Conservation (phyloP, 805 yeast species). For the Naumovozyma baii region DNA sequence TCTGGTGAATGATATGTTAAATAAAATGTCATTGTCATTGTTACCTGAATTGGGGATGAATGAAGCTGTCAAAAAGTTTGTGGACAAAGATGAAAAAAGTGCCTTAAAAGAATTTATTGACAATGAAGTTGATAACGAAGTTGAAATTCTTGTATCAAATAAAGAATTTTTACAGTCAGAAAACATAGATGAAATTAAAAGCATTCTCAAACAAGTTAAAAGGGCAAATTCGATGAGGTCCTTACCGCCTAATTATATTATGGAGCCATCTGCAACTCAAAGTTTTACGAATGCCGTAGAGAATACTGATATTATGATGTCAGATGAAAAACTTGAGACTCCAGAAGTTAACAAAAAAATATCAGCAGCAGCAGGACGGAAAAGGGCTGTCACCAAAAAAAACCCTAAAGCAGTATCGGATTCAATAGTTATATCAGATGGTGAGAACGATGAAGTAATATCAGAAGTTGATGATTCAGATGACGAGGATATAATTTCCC, state of each 20-base stretch:
- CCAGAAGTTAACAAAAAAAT: too few species aligned
- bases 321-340: too few species aligned
- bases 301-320: conserved; percentile 3
- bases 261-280: background rate
- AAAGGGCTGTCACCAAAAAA: background rate
- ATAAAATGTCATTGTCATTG: conserved; percentile 53
- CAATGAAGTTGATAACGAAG: conserved; percentile 44
- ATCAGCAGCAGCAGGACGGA: too few species aligned
- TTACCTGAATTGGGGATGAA: conserved; percentile 69
- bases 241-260: conserved; percentile 4
- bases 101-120: conserved; percentile 58
- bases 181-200: conserved; percentile 34
- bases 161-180: conserved; percentile 34
- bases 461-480: conserved; percentile 11
- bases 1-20: conserved; percentile 53
- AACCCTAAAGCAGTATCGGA: conserved; percentile 4
- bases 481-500: conserved; percentile 5
- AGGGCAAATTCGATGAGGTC: conserved; percentile 19
- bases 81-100: conserved; percentile 74
- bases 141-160: conserved; percentile 38
- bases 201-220: conserved; percentile 36
- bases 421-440: conserved; percentile 8
- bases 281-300: background rate
- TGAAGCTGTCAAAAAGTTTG: conserved; percentile 59
- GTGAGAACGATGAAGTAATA: conserved; percentile 4